Base-by-base conservation (phyloP, 805 yeast species). In the Yamadazyma tumulicola region DNA sequence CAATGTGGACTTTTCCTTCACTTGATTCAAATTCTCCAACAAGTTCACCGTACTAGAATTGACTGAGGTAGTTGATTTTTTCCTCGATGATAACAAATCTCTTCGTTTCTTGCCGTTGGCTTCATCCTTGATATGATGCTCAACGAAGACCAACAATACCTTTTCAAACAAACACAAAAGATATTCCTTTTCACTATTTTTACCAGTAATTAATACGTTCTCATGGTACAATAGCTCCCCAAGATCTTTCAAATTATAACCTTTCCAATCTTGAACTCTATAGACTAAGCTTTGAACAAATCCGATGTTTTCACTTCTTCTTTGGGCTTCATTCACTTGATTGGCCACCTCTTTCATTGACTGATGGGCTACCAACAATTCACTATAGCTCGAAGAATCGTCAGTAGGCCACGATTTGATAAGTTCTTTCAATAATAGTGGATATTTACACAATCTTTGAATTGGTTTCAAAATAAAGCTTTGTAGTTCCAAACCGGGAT, bases 391-490 rank as follows among this genome's bases (percentile, higher is more conserved):
- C 2, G 43, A 35, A 40, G 56, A 47, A 4, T 49, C 47, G 3
- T 46, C 39, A 9, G 22, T 28, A n/a, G 46, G 22, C 33, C 55
- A 61, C 23, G 78, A 81, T 54, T 86, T 87, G 32, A 85, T 56
- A 34, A 93, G 67, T 52, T 86, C 93, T 48, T 75, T 78, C 34
- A 93, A 61, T 31, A 93, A 67, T 33, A 93, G 63, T 2, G 97
- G 98, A 58, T 93, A 93, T 56, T 89, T 86, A 69, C 96, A 86
- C n/a, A 93, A 72, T 44, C 99, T 75, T 65, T 93, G 99, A 24
- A 93, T 86, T 0, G 99, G 99, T 57, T 91, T 93, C 48, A 93
- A 77, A 26, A 93, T 69, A 58, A 85, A 85, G 32, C 91, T 80
- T 54, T 85, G 97, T 35, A 93, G 69, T 57, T 91, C 98, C 53